Percentiles rank a stretch among this genome's conserved stretches.
phyloP scores from a whole-genome alignment of 306 rosid genomes.

The Prunus mume region DNA sequence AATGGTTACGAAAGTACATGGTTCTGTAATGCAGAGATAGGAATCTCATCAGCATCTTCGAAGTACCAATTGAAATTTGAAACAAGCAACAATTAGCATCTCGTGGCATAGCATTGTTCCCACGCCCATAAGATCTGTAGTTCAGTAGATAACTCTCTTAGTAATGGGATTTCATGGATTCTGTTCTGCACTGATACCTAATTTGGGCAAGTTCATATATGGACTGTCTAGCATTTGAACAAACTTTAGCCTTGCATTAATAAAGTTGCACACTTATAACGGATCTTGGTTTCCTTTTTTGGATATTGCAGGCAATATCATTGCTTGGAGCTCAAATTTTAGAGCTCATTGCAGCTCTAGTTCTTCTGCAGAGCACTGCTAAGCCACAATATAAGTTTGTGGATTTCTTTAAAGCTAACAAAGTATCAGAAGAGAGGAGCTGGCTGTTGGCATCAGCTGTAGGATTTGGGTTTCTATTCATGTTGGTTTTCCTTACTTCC shows the following conservation, averaged over 20 bases:
- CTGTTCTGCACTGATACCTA: neutral
- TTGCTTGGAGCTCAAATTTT: slow-evolving; percentile 58
- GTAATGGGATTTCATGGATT: too few species aligned
- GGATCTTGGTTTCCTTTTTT: neutral
- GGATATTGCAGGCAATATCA: slow-evolving; percentile 50
- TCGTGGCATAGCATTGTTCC: neutral
- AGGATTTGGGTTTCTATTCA: slow-evolving; percentile 62
- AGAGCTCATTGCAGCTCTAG: slow-evolving; percentile 52
- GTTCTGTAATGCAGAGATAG: neutral
- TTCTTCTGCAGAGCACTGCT: slow-evolving; percentile 60
- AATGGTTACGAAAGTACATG: neutral
- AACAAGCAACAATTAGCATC: neutral
- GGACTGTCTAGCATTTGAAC: neutral
- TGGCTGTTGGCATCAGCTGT: slow-evolving; percentile 61
- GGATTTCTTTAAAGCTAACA: slow-evolving; percentile 39
- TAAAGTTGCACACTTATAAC: neutral
- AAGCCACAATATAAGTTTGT: slow-evolving; percentile 46
- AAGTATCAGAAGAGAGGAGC: slow-evolving; percentile 41
- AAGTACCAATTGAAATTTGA: neutral
- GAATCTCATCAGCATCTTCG: neutral
- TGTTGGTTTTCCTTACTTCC: slow-evolving; percentile 56
- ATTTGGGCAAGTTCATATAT: neutral
- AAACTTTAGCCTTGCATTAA: neutral
- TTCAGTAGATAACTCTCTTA: neutral
- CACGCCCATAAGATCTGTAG: too few species aligned